These are phyloP conservation scores for Phytopythium montanum DNA, from an alignment of 352 stramenopile genomes.

Conservation along the genomic window DNA sequence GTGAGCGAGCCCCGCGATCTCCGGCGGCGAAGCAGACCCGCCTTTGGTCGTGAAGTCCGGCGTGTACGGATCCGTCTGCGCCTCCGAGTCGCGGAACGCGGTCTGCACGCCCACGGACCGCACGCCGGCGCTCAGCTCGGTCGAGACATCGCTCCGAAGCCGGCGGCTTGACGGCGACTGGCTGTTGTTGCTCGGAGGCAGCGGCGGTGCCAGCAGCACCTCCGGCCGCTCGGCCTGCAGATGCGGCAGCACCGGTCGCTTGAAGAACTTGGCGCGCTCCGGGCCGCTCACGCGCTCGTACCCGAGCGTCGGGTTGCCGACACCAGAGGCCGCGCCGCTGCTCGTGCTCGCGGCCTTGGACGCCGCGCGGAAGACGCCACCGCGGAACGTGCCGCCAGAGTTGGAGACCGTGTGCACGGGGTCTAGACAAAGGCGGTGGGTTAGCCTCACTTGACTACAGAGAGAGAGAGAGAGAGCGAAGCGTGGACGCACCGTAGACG, in stretches of 20 bases:
- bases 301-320: conserved; percentile 21
- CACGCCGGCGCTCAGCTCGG: conserved; percentile 34
- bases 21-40: conserved; percentile 51
- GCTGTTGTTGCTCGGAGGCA: conserved; percentile 13
- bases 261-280: conserved; percentile 89
- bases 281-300: conserved; percentile 58
- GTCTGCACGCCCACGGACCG: conserved; percentile 88
- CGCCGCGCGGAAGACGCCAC: conserved; percentile 48
- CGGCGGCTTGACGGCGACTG: conserved; percentile 18
- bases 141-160: conserved; percentile 28
- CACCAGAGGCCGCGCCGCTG: conserved; percentile 13
- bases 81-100: conserved; percentile 91
- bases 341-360: conserved; percentile 21
- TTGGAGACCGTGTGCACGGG: conserved; percentile 74
- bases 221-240: conserved; percentile 83
- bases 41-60: conserved; percentile 88
- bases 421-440: conserved; percentile 26
- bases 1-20: conserved; percentile 82
- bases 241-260: conserved; percentile 86
- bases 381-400: conserved; percentile 56
- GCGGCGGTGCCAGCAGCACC: conserved; percentile 80
- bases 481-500: conserved; percentile 58
- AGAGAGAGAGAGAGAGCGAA: background rate
- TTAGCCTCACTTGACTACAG: background rate
- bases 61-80: conserved; percentile 92